Conservation (phyloP, 108 stramenopile species). For the Chaetoceros muelleri region DNA sequence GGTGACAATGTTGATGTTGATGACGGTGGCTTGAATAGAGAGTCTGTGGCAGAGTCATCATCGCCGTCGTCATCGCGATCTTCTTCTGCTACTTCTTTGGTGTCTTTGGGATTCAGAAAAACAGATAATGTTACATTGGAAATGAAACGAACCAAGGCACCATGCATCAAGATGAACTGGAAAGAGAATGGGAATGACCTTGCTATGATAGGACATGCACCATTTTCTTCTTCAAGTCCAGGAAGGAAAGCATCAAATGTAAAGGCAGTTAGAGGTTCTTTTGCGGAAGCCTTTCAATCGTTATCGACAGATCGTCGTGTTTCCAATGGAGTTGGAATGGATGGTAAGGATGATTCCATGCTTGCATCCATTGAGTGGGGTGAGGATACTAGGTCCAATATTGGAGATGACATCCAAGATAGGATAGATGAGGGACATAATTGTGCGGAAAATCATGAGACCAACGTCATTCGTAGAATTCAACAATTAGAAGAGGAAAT, state of each 20-base stretch:
- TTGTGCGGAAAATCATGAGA: no score
- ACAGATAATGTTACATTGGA: neutral
- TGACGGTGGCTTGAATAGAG: neutral
- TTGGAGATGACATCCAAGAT: no score
- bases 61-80: neutral
- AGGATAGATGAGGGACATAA: no score
- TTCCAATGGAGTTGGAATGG: no score
- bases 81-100: constrained; percentile 4
- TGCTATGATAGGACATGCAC: neutral
- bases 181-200: neutral
- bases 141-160: no score
- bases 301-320: no score
- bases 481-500: no score
- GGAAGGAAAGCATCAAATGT: neutral
- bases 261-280: neutral
- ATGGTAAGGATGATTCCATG: no score
- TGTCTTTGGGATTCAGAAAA: constrained; percentile 4
- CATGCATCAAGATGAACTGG: neutral
- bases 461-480: no score
- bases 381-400: no score
- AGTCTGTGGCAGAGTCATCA: neutral
- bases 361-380: no score
- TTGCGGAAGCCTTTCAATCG: neutral
- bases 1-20: neutral
- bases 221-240: neutral